Evolutionary conservation across 192 early-diverging fungal species (phyloP), one percentile per base, ranked within the genome.

Genomic region (Coemansia sp.): DNA sequence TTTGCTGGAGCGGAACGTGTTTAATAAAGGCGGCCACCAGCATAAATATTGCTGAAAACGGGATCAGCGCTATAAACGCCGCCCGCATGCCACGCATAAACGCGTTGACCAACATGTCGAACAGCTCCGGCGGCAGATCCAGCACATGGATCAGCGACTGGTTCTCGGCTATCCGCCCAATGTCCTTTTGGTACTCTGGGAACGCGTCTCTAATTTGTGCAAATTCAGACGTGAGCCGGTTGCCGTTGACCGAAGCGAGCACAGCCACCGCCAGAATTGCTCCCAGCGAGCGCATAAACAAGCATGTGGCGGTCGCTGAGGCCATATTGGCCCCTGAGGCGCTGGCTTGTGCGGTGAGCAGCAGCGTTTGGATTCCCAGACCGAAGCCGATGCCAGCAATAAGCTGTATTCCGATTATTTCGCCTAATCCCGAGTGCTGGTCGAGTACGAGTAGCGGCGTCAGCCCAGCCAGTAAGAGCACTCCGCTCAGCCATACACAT

Each of bases 371-470:
- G 52, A 93, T 81, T 52, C 85, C 82, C 29, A 77, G 54, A 16
- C 95, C 93, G 18, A 88, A 58, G 7, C 95, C 95, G 23, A 86
- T 19, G 4, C 92, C 93, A 22, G 81, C 45, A 47, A 92, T 65
- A 18, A 93, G 47, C 52, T 91, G 64, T 60, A 77, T 92, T 7
- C 84, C 82, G 56, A 89, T 84, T 27, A 83, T 76, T 57, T 72
- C 54, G 24, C 80, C 87, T 21, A 67, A 52, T 8, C 54, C 66
- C 14, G 83, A 69, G 18, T 80, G 59, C 14, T 62, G 69, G 28
- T 65, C 48, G 22, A 90, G 67, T 2, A 83, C 79, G 1, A 83
- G 62, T 14, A 89, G 65, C 49, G 94, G 77, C 11, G 74, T 82
- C 22, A 72, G 61, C 19, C 91, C 92, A 40, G 87, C 47, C 1